Base-by-base conservation (phyloP, 805 yeast species). In the Sugiyamaella lignohabitans region DNA sequence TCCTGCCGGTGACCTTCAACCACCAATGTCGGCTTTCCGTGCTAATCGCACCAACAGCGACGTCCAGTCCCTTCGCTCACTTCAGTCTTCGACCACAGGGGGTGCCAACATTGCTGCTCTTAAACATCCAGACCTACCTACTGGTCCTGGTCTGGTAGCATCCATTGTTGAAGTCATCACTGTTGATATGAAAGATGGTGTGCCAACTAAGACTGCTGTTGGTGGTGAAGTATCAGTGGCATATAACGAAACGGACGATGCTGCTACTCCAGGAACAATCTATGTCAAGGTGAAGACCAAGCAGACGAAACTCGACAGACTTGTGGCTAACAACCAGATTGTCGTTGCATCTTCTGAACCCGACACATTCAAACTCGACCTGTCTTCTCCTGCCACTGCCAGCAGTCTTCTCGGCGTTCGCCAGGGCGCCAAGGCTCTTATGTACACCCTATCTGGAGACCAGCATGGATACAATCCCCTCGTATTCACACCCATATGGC, bases 201-300 rank as follows among this genome's bases (percentile, higher is more conserved):
- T 66, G 38, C 67, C 81, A 32, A 62, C 65, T 10, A 73, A 77
- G 30, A 75, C 87, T 5, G 80, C 82, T 59, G 72, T 82, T 10
- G 74, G 83, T 46, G 97, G 98, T 44, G 97, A 91, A 66, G 71
- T 89, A 55, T 95, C 96, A 0, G 76, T 88, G 62, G 82, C 82
- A 56, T 86, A 80, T 61, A 73, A 74, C 55, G 70, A 41, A 55
- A 59, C 43, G 52, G 49, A 43, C 2, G 29, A 22, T 11, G 37
- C 43, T 4, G 14, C 36, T 30, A 24, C 39, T 27, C 32, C 32
- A 8, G 38, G 38, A 16, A 16, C 38, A 35, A 35, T 35, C 10
- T 44, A 47, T 27, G 40, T 46, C 8, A 36, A 44, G 17, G 47
- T 52, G 20, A 41, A 35, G n/a, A 14, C 18, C 17, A 35, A 35